Evolutionary conservation across 768 basidiomycete genomes (phyloP).

Genomic region (Boletus tomentosulus): DNA sequence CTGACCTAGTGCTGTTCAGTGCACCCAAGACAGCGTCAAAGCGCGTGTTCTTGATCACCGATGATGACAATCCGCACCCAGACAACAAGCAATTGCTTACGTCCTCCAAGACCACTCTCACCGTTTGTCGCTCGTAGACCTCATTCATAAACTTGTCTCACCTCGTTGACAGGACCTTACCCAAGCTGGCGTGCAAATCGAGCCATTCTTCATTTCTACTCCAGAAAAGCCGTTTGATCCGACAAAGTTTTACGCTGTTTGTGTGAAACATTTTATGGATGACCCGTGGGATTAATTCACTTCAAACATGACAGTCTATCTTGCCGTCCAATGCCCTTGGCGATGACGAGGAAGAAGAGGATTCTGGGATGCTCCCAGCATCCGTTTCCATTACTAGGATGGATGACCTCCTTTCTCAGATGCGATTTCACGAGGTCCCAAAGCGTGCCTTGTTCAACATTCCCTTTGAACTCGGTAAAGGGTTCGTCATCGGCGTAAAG

Average conservation of each 20-base stretch:
- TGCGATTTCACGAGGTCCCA: conserved; percentile 76
- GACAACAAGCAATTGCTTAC: conserved; percentile 58
- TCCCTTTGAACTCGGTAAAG: conserved; percentile 73
- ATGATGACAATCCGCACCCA: conserved; percentile 49
- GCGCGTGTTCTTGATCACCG: conserved; percentile 89
- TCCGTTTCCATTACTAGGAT: conserved; percentile 75
- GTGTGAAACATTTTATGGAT: conserved; percentile 18
- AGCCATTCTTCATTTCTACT: conserved; percentile 86
- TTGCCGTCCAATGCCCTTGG: conserved; percentile 48
- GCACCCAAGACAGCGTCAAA: conserved; percentile 89
- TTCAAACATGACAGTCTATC: conserved; percentile 45
- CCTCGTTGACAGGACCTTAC: conserved; percentile 59
- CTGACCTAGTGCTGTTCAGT: conserved; percentile 34
- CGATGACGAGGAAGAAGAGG: conserved; percentile 40
- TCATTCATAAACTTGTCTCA: not conserved
- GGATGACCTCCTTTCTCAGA: conserved; percentile 72
- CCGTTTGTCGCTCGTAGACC: conserved; percentile 39
- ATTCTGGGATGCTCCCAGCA: conserved; percentile 54
- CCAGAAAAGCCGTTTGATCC: conserved; percentile 64
- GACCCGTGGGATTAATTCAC: not conserved
- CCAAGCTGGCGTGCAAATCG: conserved; percentile 73
- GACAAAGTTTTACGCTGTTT: conserved; percentile 74
- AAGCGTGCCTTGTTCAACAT: conserved; percentile 82
- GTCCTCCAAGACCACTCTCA: conserved; percentile 67
- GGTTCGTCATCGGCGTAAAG: conserved; percentile 75